These are phyloP conservation scores for Fraxinus ornus DNA, from an alignment of 305 asterid species.

Conservation along the genomic window DNA sequence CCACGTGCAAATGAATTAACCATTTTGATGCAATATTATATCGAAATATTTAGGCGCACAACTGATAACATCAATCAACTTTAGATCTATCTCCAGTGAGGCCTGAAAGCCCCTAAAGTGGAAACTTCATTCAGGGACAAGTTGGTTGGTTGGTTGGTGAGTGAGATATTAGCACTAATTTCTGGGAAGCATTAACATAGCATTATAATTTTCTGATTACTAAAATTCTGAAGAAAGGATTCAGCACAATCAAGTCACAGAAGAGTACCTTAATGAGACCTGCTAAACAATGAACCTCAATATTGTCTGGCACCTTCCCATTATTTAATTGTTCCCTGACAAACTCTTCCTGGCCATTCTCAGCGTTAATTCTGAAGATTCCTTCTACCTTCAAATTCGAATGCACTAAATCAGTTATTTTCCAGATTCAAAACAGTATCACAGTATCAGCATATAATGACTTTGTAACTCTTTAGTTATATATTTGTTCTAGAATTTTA, in stretches of 20 bases:
- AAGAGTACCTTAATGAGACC: conserved; percentile 41
- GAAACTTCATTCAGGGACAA: background rate
- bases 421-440: background rate
- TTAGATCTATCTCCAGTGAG: background rate
- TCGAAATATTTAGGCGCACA: background rate
- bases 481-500: background rate
- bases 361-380: conserved; percentile 55
- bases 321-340: conserved; percentile 43
- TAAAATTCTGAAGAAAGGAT: background rate
- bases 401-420: background rate
- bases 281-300: conserved; percentile 56
- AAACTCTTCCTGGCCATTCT: conserved; percentile 43
- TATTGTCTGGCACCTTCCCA: conserved; percentile 49
- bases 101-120: background rate
- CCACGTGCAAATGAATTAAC: background rate
- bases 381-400: conserved; percentile 48
- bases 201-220: background rate
- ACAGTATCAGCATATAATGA: background rate
- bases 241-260: background rate
- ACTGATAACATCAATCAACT: background rate
- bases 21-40: background rate
- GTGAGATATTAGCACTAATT: background rate
- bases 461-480: background rate
- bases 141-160: background rate
- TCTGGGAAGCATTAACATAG: background rate